Evolutionary conservation across 2,329 filamentous ascomycete species (phyloP).

Genomic region (Colletotrichum sp.): DNA sequence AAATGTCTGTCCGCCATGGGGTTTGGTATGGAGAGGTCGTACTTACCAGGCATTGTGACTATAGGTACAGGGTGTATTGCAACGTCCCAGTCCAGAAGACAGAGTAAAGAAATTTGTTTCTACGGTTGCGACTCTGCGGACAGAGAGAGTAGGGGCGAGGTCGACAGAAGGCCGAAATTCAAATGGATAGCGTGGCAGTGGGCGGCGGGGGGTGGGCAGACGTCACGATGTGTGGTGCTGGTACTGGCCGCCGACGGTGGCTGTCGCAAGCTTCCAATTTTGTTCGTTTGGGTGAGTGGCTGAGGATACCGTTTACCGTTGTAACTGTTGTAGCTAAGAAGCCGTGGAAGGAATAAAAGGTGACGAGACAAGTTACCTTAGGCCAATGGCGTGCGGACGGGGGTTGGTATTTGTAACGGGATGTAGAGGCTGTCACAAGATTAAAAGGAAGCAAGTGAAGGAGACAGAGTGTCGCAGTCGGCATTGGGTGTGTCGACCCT

Average conservation of each 20-base stretch:
- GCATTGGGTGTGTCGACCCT: conserved; percentile 15
- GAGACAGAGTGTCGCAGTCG: conserved; percentile 8
- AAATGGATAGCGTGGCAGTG: background rate
- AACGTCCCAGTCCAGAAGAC: background rate
- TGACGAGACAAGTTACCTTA: background rate
- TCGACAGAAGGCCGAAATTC: background rate
- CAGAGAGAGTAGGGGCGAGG: background rate
- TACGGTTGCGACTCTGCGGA: background rate
- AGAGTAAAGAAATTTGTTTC: background rate
- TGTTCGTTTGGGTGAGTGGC: background rate
- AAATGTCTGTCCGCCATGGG: background rate
- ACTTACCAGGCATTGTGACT: conserved; percentile 18
- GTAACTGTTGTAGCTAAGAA: background rate
- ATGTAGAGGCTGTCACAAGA: conserved; percentile 16
- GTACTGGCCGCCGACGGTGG: background rate
- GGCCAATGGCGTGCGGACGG: background rate
- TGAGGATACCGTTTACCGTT: background rate
- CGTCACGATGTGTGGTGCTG: background rate
- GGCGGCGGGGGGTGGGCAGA: background rate
- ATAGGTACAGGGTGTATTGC: background rate
- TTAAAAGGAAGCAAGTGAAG: background rate
- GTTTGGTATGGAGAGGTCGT: background rate
- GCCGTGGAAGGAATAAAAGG: background rate
- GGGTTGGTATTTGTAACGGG: conserved; percentile 18
- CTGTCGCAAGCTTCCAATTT: background rate